Evolutionary conservation across 306 rosid species (phyloP).

Genomic region (Sphenostylis stenocarpa): DNA sequence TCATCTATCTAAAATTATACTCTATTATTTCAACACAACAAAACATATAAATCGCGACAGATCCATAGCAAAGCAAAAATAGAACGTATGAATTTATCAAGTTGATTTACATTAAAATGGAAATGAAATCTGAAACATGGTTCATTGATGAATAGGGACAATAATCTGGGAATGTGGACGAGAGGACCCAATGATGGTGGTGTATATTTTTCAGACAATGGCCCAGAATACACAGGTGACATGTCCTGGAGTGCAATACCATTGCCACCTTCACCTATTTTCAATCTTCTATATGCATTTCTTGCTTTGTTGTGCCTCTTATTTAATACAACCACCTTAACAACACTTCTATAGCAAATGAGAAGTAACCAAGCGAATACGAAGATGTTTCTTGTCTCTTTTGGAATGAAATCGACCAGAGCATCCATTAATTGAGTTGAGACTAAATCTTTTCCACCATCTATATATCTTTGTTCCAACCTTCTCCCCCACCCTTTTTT

Average conservation of each 20-base stretch:
- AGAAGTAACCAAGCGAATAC: not conserved
- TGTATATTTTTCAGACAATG: constrained; percentile 12
- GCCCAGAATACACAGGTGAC: constrained; percentile 40
- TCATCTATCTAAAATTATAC: no score
- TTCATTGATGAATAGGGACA: constrained; percentile 40
- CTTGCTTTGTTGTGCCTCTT: constrained; percentile 5
- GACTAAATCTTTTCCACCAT: not conserved
- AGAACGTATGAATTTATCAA: no score
- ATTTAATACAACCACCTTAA: not conserved
- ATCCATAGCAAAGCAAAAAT: no score
- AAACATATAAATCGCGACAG: no score
- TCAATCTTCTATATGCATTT: not conserved
- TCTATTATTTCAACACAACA: no score
- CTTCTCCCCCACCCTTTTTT: not conserved
- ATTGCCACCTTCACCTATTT: not conserved
- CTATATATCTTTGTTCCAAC: not conserved
- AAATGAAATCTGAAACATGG: not conserved
- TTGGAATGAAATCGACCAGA: not conserved
- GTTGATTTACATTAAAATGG: not conserved
- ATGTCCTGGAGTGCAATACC: constrained; percentile 29
- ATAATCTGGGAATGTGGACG: constrained; percentile 50
- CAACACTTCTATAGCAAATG: constrained; percentile 24
- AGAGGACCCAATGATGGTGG: constrained; percentile 40
- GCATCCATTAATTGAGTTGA: not conserved
- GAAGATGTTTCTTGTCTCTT: constrained; percentile 22